Evolutionary conservation across 2,329 filamentous ascomycete genomes (phyloP), one percentile per base, ranked within the genome.

Genomic region (Didymella sp.): DNA sequence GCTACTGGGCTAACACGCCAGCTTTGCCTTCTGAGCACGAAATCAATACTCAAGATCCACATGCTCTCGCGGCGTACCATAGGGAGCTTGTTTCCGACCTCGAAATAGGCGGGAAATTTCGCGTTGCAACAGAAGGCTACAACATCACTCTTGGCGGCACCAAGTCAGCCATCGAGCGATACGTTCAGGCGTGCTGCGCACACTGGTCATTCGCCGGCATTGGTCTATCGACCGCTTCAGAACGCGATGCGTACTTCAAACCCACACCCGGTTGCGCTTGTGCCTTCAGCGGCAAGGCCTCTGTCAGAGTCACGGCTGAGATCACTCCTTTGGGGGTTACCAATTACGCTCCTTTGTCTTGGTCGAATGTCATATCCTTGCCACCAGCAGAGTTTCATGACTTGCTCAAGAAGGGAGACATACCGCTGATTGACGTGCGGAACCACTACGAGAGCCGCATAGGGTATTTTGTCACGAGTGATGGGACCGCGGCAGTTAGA

Each of bases 391-490:
- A 58, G 1, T 69, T 69, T 28, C 66, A 69, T 54, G 59, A 62
- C 4, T 35, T 62, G 5, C 65, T 62, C 33, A 15, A 60, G 21
- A 59, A 59, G 27, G 62, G 58, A 24, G 54, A 55, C 4, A 54
- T 62, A 28, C 56, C 60, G 17, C 46, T 69, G 17, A 59, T 69
- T 15, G 66, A 69, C 46, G 63, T 69, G 22, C 58, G 66, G 13
- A 69, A 69, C 31, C 66, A 69, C 35, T 69, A 69, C 49, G 66
- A 69, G 44, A 64, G 61, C 11, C 61, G 64, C 27, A 67, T 69
- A 22, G 66, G 66, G 13, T 69, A 69, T 41, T 69, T 69, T 27
- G 59, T 68, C 17, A 50, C 58, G 12, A 40, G 59, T 15, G 58
- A 58, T n/a, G 63, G 63, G 2, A 56, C 58, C 15, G 49, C 52